A percentile compares a stretch with the other conserved stretches of the same genome.
Evolutionary conservation across 1,139 yeast species (phyloP).

Genomic region (Eremothecium sinecaudum): DNA sequence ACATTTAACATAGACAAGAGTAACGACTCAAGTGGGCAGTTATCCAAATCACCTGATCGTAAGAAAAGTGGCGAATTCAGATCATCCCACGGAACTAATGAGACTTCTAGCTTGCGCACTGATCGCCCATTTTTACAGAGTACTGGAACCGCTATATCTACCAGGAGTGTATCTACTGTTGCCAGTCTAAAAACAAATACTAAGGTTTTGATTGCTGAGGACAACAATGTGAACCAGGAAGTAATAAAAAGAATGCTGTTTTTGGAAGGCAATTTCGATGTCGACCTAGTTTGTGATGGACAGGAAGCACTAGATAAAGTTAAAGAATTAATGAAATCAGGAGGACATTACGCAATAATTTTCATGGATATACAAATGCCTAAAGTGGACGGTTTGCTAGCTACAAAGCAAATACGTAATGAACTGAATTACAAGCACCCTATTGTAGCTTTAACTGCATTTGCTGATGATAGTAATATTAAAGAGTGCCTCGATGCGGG

Average conservation of each 20-base stretch:
- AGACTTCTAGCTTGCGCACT: constrained; percentile 17
- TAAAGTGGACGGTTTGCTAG: constrained; percentile 72
- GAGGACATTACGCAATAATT: constrained; percentile 52
- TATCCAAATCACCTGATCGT: constrained; percentile 17
- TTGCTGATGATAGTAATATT: constrained; percentile 80
- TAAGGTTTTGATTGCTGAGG: constrained; percentile 84
- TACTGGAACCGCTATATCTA: constrained; percentile 34
- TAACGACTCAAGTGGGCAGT: constrained; percentile 19
- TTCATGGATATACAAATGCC: constrained; percentile 99
- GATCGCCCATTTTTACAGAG: constrained; percentile 32
- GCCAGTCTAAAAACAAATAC: constrained; percentile 26
- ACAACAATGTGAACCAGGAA: constrained; percentile 83
- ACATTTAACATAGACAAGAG: constrained; percentile 37
- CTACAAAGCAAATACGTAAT: constrained; percentile 64
- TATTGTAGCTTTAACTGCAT: constrained; percentile 88
- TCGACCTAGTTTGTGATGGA: constrained; percentile 83
- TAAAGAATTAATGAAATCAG: constrained; percentile 36
- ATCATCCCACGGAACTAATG: constrained; percentile 4
- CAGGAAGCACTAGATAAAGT: constrained; percentile 68
- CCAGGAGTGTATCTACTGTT: constrained; percentile 16
- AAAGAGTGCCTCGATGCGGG: constrained; percentile 72
- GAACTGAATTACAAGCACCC: constrained; percentile 60
- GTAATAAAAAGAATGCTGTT: constrained; percentile 78
- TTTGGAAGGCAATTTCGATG: constrained; percentile 62
- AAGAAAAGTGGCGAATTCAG: constrained; percentile 11